Conservation (phyloP, 1,139 yeast species). For the Meyerozyma guilliermondii region DNA sequence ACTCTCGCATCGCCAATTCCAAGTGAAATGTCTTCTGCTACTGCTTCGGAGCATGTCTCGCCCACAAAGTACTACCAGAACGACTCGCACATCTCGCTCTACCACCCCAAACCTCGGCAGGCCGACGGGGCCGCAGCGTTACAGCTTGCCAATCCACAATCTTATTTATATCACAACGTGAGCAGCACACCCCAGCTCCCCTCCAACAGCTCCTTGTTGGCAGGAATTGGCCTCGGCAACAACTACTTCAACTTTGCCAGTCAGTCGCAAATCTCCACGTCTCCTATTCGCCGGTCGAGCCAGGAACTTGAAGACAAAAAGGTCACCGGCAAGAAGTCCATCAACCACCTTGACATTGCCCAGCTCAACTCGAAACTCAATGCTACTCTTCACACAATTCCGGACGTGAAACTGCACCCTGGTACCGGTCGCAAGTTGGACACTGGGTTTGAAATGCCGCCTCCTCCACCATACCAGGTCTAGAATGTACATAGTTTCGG, state of each 20-base stretch:
- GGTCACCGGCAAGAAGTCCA: constrained; percentile 19
- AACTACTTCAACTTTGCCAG: constrained; percentile 29
- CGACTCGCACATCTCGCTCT: background rate
- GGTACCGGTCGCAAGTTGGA: background rate
- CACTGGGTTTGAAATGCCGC: constrained; percentile 8
- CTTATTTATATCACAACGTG: background rate
- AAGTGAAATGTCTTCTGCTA: background rate
- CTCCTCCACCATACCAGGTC: constrained; percentile 9
- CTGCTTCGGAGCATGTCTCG: constrained; percentile 1
- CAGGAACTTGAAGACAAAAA: constrained; percentile 7
- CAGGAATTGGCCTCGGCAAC: constrained; percentile 36
- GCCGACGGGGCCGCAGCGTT: background rate
- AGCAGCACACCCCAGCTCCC: background rate
- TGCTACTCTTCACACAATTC: background rate
- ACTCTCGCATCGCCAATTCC: background rate
- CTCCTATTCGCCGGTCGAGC: constrained; percentile 16
- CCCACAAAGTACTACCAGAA: background rate
- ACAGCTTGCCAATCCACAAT: background rate
- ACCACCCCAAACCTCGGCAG: constrained; percentile 5
- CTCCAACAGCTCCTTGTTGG: constrained; percentile 13
- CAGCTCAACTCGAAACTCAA: constrained; percentile 19
- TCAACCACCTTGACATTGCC: constrained; percentile 31
- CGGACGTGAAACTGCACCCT: background rate
- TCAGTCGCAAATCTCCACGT: constrained; percentile 18
- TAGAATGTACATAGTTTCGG: background rate